These are phyloP conservation scores for Plasmodium chabaudi DNA, from an alignment of 169 alveolate genomes.

Conservation along the genomic window DNA sequence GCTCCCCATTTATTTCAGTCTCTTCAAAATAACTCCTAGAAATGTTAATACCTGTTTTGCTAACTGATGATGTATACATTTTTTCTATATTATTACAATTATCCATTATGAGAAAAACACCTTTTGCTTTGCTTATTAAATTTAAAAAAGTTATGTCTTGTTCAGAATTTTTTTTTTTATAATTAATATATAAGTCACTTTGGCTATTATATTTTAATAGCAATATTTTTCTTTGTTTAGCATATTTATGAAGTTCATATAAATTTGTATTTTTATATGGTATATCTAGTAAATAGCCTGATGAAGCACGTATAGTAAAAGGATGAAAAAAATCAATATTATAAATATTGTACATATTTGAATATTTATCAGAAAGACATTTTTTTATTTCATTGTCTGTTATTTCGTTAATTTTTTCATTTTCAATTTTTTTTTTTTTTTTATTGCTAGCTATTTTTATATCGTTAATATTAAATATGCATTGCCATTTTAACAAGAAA, in stretches of 20 bases:
- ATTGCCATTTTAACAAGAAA: slow-evolving; percentile 68
- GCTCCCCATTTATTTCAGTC: too few species aligned
- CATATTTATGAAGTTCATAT: slow-evolving; percentile 34
- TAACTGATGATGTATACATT: slow-evolving; percentile 2
- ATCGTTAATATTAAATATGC: slow-evolving; percentile 39
- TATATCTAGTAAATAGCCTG: slow-evolving; percentile 55
- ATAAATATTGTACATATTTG: slow-evolving; percentile 28
- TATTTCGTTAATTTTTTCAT: neutral
- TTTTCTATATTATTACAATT: slow-evolving; percentile 66
- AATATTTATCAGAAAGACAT: too few species aligned
- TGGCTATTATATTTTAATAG: slow-evolving; percentile 23
- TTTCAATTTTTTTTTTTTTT: neutral
- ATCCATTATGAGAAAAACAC: slow-evolving; percentile 73
- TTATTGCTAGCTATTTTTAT: neutral
- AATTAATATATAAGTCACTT: slow-evolving; percentile 41
- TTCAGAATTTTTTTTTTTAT: slow-evolving; percentile 12
- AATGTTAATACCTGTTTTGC: too few species aligned
- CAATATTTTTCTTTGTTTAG: slow-evolving; percentile 57
- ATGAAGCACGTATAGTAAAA: slow-evolving; percentile 55
- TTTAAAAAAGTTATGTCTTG: slow-evolving; percentile 31
- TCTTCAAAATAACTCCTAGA: too few species aligned
- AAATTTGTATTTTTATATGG: slow-evolving; percentile 44
- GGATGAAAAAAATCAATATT: slow-evolving; percentile 70
- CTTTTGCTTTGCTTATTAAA: slow-evolving; percentile 48
- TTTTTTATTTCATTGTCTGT: slow-evolving; percentile 3